These are phyloP conservation scores for Yamadazyma akitaensis DNA, from an alignment of 805 yeast genomes.

Conservation along the genomic window DNA sequence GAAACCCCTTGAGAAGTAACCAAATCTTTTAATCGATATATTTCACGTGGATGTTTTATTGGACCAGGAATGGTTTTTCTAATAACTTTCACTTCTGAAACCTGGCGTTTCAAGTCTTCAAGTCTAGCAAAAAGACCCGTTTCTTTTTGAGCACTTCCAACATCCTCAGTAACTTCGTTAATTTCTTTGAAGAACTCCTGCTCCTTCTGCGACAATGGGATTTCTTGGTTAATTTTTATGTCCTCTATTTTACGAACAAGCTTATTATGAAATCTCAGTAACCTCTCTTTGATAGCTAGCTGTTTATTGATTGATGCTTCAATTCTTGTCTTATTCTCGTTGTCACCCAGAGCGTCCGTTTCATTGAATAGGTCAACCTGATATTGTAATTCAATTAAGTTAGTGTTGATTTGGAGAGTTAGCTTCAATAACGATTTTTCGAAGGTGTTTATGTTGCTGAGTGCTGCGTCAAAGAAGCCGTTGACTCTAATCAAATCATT, in stretches of 20 bases:
- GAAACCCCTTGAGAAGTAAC: background rate
- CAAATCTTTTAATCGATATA: background rate
- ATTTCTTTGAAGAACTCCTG: constrained; percentile 37
- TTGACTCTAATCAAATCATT: constrained; percentile 13
- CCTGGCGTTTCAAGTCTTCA: constrained; percentile 20
- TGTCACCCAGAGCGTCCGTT: background rate
- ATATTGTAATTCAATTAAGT: constrained; percentile 23
- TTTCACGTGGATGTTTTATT: background rate
- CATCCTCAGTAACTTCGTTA: constrained; percentile 20
- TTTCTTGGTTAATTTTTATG: constrained; percentile 17
- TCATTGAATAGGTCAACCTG: constrained; percentile 4
- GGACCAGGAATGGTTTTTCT: background rate
- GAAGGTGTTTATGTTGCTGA: constrained; percentile 14
- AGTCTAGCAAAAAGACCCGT: constrained; percentile 13
- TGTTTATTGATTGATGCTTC: constrained; percentile 9
- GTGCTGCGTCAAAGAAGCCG: constrained; percentile 17
- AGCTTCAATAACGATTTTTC: constrained; percentile 19
- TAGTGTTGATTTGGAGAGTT: constrained; percentile 17
- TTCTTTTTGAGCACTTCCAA: constrained; percentile 7
- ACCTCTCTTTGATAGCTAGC: constrained; percentile 12
- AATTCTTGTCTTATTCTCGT: constrained; percentile 11
- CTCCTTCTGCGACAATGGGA: constrained; percentile 36
- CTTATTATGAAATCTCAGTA: constrained; percentile 19
- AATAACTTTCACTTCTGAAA: constrained; percentile 1
- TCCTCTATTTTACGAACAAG: constrained; percentile 22